Percentiles rank a stretch among this genome's conserved stretches.
Conservation (phyloP, 257 asterid genomes). For the Osmanthus fragrans region DNA sequence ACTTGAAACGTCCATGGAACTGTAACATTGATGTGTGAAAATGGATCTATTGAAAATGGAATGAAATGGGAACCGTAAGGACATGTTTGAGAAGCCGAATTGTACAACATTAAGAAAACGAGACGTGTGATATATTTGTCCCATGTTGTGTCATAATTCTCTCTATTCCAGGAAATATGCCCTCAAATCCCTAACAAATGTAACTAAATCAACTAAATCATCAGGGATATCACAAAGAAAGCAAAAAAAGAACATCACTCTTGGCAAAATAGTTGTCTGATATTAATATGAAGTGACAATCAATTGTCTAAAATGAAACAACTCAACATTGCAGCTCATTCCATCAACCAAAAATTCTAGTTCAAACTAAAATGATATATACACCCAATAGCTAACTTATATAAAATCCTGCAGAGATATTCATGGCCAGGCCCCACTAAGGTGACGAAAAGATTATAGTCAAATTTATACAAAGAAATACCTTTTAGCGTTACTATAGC, state of each 20-base stretch:
- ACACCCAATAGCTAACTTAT: slow-evolving; percentile 23
- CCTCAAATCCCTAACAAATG: not conserved
- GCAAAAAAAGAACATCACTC: not conserved
- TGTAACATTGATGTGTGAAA: too few species aligned
- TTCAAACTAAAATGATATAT: slow-evolving; percentile 16
- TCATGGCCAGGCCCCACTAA: not conserved
- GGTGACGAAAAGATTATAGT: not conserved
- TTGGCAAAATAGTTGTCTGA: not conserved
- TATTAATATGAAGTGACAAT: not conserved
- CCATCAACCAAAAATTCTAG: not conserved
- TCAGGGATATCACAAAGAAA: not conserved
- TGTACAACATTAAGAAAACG: not conserved
- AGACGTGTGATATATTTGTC: not conserved
- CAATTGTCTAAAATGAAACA: too few species aligned
- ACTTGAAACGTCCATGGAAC: too few species aligned
- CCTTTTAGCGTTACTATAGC: slow-evolving; percentile 4
- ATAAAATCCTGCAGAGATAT: not conserved
- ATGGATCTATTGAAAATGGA: too few species aligned
- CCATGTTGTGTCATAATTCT: not conserved
- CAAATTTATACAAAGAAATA: not conserved
- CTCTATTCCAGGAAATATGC: not conserved
- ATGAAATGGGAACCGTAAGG: not conserved
- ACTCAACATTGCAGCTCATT: too few species aligned
- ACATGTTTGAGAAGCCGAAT: not conserved
- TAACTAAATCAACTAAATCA: not conserved